Percentiles rank a stretch among this genome's conserved stretches.
phyloP scores from a whole-genome alignment of 2,329 filamentous ascomycete genomes.

The Thielaviopsis punctulata region DNA sequence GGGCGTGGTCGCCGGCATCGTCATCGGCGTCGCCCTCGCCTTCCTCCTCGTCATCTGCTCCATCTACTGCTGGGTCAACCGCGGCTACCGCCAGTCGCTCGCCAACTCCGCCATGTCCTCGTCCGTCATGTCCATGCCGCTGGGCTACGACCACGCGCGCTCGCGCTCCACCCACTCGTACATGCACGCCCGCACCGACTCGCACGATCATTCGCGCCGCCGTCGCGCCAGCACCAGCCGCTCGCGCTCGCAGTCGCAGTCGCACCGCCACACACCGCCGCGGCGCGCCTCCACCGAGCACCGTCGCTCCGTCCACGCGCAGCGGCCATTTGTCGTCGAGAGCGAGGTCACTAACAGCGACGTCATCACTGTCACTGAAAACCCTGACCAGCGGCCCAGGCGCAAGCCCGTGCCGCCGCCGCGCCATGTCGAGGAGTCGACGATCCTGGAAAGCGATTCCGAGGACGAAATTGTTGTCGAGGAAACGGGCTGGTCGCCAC shows the following conservation, averaged over 20 bases:
- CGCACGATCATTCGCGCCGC: not conserved
- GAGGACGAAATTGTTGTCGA: not conserved
- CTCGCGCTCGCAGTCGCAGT: not conserved
- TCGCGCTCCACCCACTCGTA: not conserved
- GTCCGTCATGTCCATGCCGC: slow-evolving; percentile 8
- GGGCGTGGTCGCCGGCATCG: slow-evolving; percentile 9
- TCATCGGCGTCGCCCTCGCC: slow-evolving; percentile 7
- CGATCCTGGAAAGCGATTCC: not conserved
- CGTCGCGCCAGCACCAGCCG: not conserved
- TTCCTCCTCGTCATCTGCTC: slow-evolving; percentile 9
- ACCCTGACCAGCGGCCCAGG: not conserved
- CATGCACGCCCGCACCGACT: slow-evolving; percentile 3
- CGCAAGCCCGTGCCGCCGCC: not conserved
- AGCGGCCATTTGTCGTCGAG: not conserved
- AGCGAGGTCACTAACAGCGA: slow-evolving; percentile 2
- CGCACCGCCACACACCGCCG: not conserved
- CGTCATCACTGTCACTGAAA: not conserved
- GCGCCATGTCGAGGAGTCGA: not conserved
- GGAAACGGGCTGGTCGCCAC: not conserved
- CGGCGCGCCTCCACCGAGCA: not conserved
- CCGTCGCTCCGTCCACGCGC: not conserved
- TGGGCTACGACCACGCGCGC: not conserved
- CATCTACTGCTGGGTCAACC: slow-evolving; percentile 12
- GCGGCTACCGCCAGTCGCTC: slow-evolving; percentile 2
- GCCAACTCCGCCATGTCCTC: not conserved